These are phyloP conservation scores for Penicillium parvum DNA, from an alignment of 495 filamentous ascomycete species.

Conservation along the genomic window DNA sequence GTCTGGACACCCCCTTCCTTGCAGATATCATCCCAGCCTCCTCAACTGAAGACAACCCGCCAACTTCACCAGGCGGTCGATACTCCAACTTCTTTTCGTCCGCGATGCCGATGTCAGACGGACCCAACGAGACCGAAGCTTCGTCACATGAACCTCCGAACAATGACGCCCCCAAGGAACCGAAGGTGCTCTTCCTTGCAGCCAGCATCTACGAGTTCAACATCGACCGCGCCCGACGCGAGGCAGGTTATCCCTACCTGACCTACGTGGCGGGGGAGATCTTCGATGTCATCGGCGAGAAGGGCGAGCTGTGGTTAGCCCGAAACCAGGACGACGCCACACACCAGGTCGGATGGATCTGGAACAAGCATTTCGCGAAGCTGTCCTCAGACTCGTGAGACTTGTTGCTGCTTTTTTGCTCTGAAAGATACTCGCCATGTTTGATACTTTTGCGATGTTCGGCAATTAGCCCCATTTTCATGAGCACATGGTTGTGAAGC, in stretches of 20 bases:
- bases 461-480: background rate
- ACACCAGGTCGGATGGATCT: slow-evolving; percentile 89
- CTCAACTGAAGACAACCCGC: slow-evolving; percentile 20
- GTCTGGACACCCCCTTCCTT: slow-evolving; percentile 43
- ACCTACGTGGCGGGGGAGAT: slow-evolving; percentile 93
- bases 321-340: slow-evolving; percentile 88
- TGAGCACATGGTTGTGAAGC: background rate
- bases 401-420: too few relatives aligned
- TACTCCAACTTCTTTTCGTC: slow-evolving; percentile 77
- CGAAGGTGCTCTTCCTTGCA: slow-evolving; percentile 73
- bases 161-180: slow-evolving; percentile 27
- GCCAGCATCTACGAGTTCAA: slow-evolving; percentile 96
- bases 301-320: slow-evolving; percentile 96
- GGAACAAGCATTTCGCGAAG: slow-evolving; percentile 95
- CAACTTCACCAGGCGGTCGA: slow-evolving; percentile 30
- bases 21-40: slow-evolving; percentile 29
- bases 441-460: background rate
- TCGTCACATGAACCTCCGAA: slow-evolving; percentile 7
- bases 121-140: slow-evolving; percentile 22
- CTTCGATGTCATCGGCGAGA: slow-evolving; percentile 88
- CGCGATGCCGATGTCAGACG: slow-evolving; percentile 77
- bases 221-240: slow-evolving; percentile 83
- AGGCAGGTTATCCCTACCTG: slow-evolving; percentile 93
- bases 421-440: too few relatives aligned
- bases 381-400: too few relatives aligned